phyloP scores from a whole-genome alignment of 129 eudicot genomes.

The Lactuca saligna region DNA sequence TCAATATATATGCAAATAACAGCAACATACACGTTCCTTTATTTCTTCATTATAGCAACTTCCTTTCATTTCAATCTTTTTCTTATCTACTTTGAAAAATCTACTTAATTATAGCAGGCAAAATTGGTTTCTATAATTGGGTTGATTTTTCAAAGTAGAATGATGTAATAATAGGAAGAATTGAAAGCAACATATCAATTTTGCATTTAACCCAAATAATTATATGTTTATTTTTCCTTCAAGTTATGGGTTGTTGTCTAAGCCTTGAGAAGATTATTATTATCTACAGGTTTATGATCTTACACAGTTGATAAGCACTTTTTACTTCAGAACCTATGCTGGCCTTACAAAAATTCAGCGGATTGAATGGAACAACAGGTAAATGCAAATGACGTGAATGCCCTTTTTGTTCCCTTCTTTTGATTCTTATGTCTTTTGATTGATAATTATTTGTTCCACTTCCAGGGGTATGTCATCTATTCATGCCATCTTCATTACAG shows the following conservation, averaged over 20 bases:
- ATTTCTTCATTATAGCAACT: no score
- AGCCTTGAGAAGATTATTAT: conserved; percentile 21
- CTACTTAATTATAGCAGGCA: not conserved
- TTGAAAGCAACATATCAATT: not conserved
- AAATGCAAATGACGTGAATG: conserved; percentile 3
- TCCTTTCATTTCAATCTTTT: no score
- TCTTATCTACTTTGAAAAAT: not conserved
- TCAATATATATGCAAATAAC: no score
- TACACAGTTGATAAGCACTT: conserved; percentile 59
- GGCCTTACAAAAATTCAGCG: conserved; percentile 76
- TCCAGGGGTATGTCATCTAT: conserved; percentile 85
- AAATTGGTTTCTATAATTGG: not conserved
- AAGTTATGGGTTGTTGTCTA: conserved; percentile 13
- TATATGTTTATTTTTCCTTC: not conserved
- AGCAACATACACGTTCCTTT: no score
- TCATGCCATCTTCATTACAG: conserved; percentile 80
- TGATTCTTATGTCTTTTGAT: not conserved
- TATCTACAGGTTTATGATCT: conserved; percentile 73
- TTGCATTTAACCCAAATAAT: not conserved
- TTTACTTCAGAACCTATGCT: conserved; percentile 71
- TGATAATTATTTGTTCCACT: not conserved
- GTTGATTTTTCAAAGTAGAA: not conserved
- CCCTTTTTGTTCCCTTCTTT: no score
- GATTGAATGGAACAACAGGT: conserved; percentile 94
- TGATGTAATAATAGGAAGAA: not conserved